These are phyloP conservation scores for Cronartium quercuum DNA, from an alignment of 1,284 basidiomycete genomes.

Conservation along the genomic window DNA sequence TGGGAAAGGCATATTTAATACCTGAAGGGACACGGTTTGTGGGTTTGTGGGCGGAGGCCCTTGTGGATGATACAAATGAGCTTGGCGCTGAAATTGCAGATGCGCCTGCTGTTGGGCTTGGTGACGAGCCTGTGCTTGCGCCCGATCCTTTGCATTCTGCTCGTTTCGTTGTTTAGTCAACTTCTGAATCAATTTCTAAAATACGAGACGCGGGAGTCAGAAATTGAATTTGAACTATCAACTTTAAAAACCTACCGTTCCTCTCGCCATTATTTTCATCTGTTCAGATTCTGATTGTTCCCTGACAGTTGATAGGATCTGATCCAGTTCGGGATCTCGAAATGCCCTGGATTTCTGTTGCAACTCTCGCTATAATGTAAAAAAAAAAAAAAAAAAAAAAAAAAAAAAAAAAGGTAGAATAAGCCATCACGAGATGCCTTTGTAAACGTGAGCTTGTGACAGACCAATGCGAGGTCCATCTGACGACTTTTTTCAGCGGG, in stretches of 20 bases:
- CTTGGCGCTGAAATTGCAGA: too few relatives aligned
- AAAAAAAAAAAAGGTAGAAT: too few relatives aligned
- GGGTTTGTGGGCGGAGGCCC: too few relatives aligned
- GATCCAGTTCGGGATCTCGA: conserved; percentile 8
- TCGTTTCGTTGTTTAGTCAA: background rate
- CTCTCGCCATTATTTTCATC: background rate
- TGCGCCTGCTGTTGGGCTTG: background rate
- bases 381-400: too few relatives aligned
- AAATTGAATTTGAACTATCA: background rate
- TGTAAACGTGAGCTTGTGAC: too few relatives aligned
- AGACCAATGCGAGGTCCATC: conserved; percentile 24
- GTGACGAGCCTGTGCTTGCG: background rate
- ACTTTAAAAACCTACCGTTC: background rate
- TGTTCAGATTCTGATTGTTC: background rate
- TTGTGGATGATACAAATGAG: background rate
- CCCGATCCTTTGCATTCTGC: background rate
- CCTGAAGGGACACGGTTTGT: too few relatives aligned
- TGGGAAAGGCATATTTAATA: background rate
- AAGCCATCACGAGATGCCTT: too few relatives aligned
- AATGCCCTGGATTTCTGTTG: conserved; percentile 7
- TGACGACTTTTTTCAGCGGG: background rate
- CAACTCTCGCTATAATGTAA: background rate
- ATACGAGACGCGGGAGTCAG: background rate
- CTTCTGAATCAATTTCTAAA: background rate
- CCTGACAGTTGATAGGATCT: background rate